These are phyloP conservation scores for Ceratonia siliqua DNA, from an alignment of 306 rosid genomes.

Conservation along the genomic window DNA sequence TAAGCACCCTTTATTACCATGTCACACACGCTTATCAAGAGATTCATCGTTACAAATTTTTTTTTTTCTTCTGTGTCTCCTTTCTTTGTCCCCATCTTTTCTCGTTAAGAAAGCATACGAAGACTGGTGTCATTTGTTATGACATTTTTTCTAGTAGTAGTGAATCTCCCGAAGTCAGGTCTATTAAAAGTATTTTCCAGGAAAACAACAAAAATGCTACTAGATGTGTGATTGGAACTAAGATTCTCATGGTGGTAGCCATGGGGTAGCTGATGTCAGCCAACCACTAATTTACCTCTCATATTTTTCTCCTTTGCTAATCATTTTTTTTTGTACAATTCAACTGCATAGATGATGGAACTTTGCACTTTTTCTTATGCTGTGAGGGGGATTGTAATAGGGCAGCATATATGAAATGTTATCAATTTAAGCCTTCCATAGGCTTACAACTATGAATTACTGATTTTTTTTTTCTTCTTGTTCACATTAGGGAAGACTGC, in stretches of 20 bases:
- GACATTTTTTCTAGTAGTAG: background rate
- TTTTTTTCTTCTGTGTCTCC: background rate
- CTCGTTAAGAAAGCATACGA: background rate
- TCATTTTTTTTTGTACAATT: slow-evolving; percentile 10
- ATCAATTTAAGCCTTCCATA: slow-evolving; percentile 12
- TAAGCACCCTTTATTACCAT: background rate
- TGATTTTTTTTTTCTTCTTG: slow-evolving; percentile 28
- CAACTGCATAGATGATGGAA: background rate
- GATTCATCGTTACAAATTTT: background rate
- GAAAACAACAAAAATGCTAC: slow-evolving; percentile 1
- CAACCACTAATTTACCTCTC: background rate
- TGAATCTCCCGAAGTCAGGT: slow-evolving; percentile 1
- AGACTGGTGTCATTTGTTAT: background rate
- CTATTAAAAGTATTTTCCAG: background rate
- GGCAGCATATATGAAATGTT: background rate
- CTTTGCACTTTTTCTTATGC: background rate
- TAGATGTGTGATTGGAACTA: background rate
- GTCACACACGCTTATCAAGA: background rate
- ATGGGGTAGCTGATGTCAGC: slow-evolving; percentile 11
- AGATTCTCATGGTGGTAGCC: slow-evolving; percentile 11
- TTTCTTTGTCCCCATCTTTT: background rate
- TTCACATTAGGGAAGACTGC: slow-evolving; percentile 48
- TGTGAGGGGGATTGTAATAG: background rate
- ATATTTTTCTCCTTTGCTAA: background rate
- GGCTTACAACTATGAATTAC: slow-evolving; percentile 14